phyloP scores from a whole-genome alignment of 78 protist species.

The Emiliania huxleyi region DNA sequence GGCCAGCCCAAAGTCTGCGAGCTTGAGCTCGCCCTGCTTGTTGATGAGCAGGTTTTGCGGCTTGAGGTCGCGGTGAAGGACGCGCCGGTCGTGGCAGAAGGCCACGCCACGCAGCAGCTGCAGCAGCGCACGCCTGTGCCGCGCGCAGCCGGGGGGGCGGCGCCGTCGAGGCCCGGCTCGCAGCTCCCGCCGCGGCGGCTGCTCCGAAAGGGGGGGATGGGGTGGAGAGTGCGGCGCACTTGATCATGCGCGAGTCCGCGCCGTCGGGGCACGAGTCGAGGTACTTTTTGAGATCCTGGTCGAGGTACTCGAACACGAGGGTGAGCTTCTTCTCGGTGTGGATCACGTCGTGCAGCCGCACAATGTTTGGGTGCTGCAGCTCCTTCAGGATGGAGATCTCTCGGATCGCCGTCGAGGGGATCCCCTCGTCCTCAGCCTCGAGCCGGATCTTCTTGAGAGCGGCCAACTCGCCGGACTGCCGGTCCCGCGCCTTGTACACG shows the following conservation, averaged over 20 bases:
- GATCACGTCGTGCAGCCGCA: slow-evolving; percentile 92
- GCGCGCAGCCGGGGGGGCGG: not conserved
- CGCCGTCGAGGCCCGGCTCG: not conserved
- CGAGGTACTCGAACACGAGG: slow-evolving; percentile 96
- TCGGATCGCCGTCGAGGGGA: slow-evolving; percentile 96
- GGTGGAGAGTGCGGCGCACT: too few species aligned
- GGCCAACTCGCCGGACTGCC: slow-evolving; percentile 71
- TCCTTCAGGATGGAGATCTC: slow-evolving; percentile 96
- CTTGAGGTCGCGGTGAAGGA: slow-evolving; percentile 98
- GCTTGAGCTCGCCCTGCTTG: slow-evolving; percentile 79
- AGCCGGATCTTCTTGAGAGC: slow-evolving; percentile 96
- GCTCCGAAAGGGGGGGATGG: too few species aligned
- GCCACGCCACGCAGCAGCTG: slow-evolving; percentile 95
- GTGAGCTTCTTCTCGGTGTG: slow-evolving; percentile 89
- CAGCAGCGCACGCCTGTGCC: slow-evolving; percentile 62
- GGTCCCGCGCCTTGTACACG: slow-evolving; percentile 93
- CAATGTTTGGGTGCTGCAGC: slow-evolving; percentile 93
- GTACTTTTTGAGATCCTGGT: slow-evolving; percentile 92
- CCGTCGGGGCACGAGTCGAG: slow-evolving; percentile 65
- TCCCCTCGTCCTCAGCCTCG: slow-evolving; percentile 97
- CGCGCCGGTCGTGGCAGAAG: slow-evolving; percentile 91
- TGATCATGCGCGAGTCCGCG: slow-evolving; percentile 54
- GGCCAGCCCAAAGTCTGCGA: slow-evolving; percentile 99
- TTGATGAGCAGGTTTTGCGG: slow-evolving; percentile 96
- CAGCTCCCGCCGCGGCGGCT: not conserved